Base-by-base conservation (phyloP, 768 basidiomycete species). In the Rhizopogon roseolus region DNA sequence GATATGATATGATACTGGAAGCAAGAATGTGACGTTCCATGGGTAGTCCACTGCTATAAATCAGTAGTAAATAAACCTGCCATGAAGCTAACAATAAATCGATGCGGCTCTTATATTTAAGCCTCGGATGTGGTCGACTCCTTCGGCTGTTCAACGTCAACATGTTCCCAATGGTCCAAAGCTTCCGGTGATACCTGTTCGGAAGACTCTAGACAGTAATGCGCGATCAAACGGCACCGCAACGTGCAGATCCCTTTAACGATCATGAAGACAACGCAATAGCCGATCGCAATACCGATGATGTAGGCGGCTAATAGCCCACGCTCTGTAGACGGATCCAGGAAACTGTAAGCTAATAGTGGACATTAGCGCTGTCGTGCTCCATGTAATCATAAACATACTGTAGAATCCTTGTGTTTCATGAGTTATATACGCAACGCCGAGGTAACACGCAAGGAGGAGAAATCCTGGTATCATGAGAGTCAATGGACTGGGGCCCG, bases 371-470 rank as follows among this genome's bases (percentile, higher is more conserved):
- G 46, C 6, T 14, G 29, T 19, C n/a, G 16, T 34, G 9, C 32
- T 19, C 11, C 8, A 11, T 5, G 19, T 19, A 32, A 29, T 25
- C 34, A 34, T 29, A 2, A 49, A 74, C 83, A 50, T 56, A 89
- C 87, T 65, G 63, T 89, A 90, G 61, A 85, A 78, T 0, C 80
- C 79, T 61, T 86, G 84, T 0, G 79, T 77, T 0, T 69, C 79
- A 45, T 76, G 59, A 0, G 85, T 86, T 50, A 90, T 76, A 59
- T 89, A 90, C 10, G 86, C 87, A 0, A 90, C 68, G 22, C 77
- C 85, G 16, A 89, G 67, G 60, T 90, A 90, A 3, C 67, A 60
- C 0, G 58, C 80, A 9, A 88, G 77, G 17, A 82, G 57, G 10
- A 85, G 14, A 14, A 87, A 43, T 25, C 76, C 68, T 36, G 76